Evolutionary conservation across 345 rosid genomes (phyloP).

Genomic region (Erodium maritimum): DNA sequence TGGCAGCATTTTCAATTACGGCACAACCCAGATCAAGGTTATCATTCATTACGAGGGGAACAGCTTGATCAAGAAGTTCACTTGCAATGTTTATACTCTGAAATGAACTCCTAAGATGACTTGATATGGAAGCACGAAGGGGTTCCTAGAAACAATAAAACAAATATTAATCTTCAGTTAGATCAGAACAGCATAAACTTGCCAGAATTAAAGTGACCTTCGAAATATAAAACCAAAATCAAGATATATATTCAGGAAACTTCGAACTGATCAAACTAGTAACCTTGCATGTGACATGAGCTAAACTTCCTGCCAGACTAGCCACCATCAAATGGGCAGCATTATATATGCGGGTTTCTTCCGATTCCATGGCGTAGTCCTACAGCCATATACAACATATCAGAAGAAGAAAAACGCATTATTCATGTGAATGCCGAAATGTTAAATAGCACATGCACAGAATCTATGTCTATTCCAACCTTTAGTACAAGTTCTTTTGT

Average conservation of each 20-base stretch:
- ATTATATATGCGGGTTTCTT: slow-evolving; percentile 76
- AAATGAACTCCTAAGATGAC: slow-evolving; percentile 64
- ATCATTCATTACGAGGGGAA: slow-evolving; percentile 92
- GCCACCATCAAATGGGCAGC: slow-evolving; percentile 99
- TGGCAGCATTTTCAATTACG: slow-evolving; percentile 92
- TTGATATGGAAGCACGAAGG: slow-evolving; percentile 73
- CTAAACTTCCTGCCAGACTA: slow-evolving; percentile 94
- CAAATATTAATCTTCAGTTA: background rate
- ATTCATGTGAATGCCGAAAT: background rate
- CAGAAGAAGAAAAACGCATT: background rate
- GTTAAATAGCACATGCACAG: background rate
- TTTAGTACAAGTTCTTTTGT: slow-evolving; percentile 95
- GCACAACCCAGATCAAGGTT: slow-evolving; percentile 99
- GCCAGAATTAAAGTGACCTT: background rate
- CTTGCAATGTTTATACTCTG: slow-evolving; percentile 53
- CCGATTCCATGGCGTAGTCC: slow-evolving; percentile 92
- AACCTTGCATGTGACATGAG: slow-evolving; percentile 99
- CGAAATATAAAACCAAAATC: background rate
- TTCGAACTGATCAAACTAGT: background rate
- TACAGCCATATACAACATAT: slow-evolving; percentile 11
- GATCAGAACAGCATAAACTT: background rate
- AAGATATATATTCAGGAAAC: background rate
- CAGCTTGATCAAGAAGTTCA: slow-evolving; percentile 81
- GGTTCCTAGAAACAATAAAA: slow-evolving; percentile 59
- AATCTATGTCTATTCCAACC: slow-evolving; percentile 26